These are phyloP conservation scores for Lachnellula occidentalis DNA, from an alignment of 2,329 filamentous ascomycete genomes.

Conservation along the genomic window DNA sequence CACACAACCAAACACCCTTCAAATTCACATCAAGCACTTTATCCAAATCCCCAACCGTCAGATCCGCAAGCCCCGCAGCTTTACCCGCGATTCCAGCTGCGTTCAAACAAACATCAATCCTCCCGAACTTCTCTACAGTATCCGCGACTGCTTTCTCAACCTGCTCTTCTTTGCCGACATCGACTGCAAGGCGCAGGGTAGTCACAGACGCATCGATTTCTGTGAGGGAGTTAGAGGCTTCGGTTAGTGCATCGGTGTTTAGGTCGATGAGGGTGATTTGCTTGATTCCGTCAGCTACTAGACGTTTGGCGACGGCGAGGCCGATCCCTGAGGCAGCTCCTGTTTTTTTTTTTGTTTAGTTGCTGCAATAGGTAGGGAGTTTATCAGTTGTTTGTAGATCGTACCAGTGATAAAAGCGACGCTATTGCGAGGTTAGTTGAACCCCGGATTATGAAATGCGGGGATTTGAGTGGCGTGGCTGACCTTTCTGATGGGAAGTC, in stretches of 20 bases:
- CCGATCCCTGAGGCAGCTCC: conserved; percentile 23
- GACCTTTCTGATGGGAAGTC: conserved; percentile 14
- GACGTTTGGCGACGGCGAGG: conserved; percentile 16
- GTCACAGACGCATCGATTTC: neutral
- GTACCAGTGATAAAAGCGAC: conserved; percentile 23
- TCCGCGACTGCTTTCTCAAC: conserved; percentile 15
- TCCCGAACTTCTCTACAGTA: conserved; percentile 45
- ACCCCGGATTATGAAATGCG: neutral
- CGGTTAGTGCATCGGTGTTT: neutral
- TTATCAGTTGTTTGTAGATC: neutral
- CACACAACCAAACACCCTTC: conserved; percentile 33
- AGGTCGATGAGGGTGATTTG: conserved; percentile 20
- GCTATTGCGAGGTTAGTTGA: conserved; percentile 2
- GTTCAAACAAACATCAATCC: conserved; percentile 50
- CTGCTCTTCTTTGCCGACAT: conserved; percentile 16
- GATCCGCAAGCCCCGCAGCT: conserved; percentile 20
- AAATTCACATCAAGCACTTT: conserved; percentile 33
- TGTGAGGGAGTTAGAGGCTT: neutral
- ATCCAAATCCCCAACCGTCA: conserved; percentile 16
- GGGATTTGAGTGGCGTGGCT: neutral
- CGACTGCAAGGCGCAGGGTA: conserved; percentile 6
- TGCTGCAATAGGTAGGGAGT: neutral
- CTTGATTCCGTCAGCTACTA: conserved; percentile 16
- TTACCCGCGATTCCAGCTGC: conserved; percentile 34
- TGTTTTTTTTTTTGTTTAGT: neutral